Base-by-base conservation (phyloP, 495 filamentous ascomycete genomes). In the Geoglossum glabrum region DNA sequence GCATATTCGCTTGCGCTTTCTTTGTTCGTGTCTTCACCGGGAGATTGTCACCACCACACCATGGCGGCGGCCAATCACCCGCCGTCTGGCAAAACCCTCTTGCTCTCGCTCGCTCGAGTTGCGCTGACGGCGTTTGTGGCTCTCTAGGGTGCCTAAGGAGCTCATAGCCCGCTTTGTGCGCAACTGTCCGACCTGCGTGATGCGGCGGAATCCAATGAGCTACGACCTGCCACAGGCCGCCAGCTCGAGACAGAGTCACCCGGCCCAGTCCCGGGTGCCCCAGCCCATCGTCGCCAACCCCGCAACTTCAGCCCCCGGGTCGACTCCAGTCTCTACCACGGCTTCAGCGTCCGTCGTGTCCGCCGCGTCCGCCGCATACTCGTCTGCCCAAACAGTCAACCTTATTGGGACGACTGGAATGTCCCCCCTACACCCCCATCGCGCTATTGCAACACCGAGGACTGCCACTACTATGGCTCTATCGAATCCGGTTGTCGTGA, bases 111-210 rank as follows among this genome's bases (percentile, higher is more conserved):
- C 4, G 17, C 31, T 40, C 3, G 2, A 40, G 6, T 4, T 9
- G 1, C 40, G 40, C 40, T 45, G 40, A 45, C 30, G 11, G 11
- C 19, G 17, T 9, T 57, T 3, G 13, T 21, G 3, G 28, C n/a
- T 3, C 1, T 27, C 1, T 51, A 58, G 56, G 56, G 51, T 59
- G 13, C 57, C 57, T 8, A 59, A 59, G 30, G 57, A 59, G 21
- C 57, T 59, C n/a, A 56, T 59, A 19, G 57, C 57, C 19, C 45
- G 57, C 13, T 59, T 59, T 46, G 57, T 59, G 30, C 57, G 57
- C n/a, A 28, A 56, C 17, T 59, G 57, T 43, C 57, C 57, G 19
- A 59, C 47, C 15, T 59, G 57, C 36, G 28, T 34, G 21, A 56
- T 34, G 46, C 45, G 57, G 13, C 46, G 57, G 5, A 54, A 40